Base-by-base conservation (phyloP, 495 filamentous ascomycete species). In the Niebla homalea region DNA sequence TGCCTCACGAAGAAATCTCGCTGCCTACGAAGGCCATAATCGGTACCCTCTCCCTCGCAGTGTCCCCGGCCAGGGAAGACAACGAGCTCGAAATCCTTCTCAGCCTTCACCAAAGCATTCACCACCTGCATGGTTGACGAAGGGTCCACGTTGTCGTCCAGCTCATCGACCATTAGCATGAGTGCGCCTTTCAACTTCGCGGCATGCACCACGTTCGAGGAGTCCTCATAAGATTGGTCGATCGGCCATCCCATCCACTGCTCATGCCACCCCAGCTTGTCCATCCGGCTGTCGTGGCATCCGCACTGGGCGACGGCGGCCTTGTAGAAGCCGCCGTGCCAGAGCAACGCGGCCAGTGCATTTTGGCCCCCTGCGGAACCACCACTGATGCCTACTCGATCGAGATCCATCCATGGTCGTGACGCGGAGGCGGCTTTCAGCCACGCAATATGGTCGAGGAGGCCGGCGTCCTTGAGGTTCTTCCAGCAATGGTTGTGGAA, bases 191-290 rank as follows among this genome's bases (percentile, higher is more conserved):
- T 40, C 52, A 60, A 26, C 37, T 50, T 57, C 36, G 23, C 57
- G 12, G 55, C 55, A 44, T 60, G 47, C 39, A 55, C 55, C 18
- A 58, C 57, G 39, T 58, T 60, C 32, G 51, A 55, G 22, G 46
- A 46, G 14, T 55, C 57, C 29, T 48, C 52, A 43, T 60, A 60
- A 12, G 47, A 43, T 37, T 58, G 29, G 19, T 58, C 57, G 18
- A 58, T 43, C 43, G 52, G 55, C 39, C 47, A 58, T n/a, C 57
- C 57, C 57, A 60, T 60, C 51, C 50, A 60, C 49, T 52, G 55
- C 41, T 60, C 55, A 51, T 58, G 58, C 57, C 57, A 57, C 57
- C 55, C 53, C 2, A 58, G 40, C 52, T 57, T 60, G 44, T 60
- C 55, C 55, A 60, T 57, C 10, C 55, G 55, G 36, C 58, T 57